Evolutionary conservation across 1,284 basidiomycete genomes (phyloP), one percentile per base, ranked within the genome.

Genomic region (Puccinia triticina): DNA sequence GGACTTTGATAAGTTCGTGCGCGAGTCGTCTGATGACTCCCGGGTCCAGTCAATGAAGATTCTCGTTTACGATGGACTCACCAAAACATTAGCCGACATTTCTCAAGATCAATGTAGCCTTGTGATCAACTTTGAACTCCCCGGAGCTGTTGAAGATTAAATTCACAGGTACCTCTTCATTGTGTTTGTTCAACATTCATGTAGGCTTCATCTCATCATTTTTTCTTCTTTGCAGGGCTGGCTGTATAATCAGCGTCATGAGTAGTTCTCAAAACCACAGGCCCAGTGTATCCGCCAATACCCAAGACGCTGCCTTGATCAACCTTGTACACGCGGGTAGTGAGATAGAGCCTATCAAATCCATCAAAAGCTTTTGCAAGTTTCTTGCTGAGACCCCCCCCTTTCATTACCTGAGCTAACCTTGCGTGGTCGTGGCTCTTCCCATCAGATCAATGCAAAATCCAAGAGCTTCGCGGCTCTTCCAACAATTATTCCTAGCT

Each of bases 41-140:
- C 29, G 40, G 8, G 18, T 21, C 37, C 59, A 77, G 40, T 14
- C 32, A 2, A 79, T 57, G 50, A 79, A 79, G 40, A 67, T 69
- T 11, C 59, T 79, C 1, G 77, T 79, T 0, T 79, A 79, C 21
- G 77, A 79, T 37, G 77, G 71, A 34, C 53, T 79, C 8, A 26
- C 77, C 43, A 79, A 79, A 32, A 79, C 64, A 18, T 32, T 72
- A 16, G 66, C 57, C 4, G 59, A 66, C 23, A 32, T 77, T 12
- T 67, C 46, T 21, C 67, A 67, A n/a, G 43, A 77, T 21, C 76
- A 53, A n/a, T 50, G 50, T 48, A 55, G 34, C 21, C 32, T 79
- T 16, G 29, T 79, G 0, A 69, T 79, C 66, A 72, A 79, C 50
- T 79, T 79, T 48, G 67, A 79, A 16, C 67, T 79, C n/a, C 77